Conservation (phyloP, 2,329 filamentous ascomycete species). For the Neofusicoccum sp. region DNA sequence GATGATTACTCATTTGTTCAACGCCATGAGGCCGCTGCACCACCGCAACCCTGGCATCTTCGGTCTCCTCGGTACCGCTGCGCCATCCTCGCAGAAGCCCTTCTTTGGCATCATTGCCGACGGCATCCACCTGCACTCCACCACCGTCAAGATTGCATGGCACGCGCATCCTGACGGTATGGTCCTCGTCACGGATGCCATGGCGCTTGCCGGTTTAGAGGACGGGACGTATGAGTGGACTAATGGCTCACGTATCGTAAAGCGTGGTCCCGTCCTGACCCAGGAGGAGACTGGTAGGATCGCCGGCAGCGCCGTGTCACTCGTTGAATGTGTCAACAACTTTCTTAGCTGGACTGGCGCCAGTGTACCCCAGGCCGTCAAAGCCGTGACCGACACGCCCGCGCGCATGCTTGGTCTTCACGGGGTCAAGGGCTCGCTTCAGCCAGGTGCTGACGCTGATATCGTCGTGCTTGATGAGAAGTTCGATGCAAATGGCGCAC, state of each 20-base stretch:
- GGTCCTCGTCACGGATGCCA: conserved; percentile 89
- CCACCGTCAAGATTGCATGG: conserved; percentile 85
- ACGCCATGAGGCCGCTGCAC: conserved; percentile 87
- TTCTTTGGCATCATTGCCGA: conserved; percentile 91
- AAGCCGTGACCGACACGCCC: conserved; percentile 74
- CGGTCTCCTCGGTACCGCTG: conserved; percentile 68
- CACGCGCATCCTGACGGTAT: conserved; percentile 82
- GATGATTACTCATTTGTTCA: conserved; percentile 94
- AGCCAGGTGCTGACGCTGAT: conserved; percentile 52
- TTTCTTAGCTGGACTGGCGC: conserved; percentile 75
- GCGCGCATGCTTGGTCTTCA: conserved; percentile 74
- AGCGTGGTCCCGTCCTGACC: conserved; percentile 71
- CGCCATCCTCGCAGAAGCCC: conserved; percentile 53
- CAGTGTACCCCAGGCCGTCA: conserved; percentile 67
- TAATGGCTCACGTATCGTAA: conserved; percentile 69
- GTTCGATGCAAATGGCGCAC: conserved; percentile 46
- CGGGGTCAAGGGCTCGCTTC: conserved; percentile 63
- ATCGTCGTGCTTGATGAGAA: conserved; percentile 68
- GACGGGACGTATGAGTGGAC: conserved; percentile 87
- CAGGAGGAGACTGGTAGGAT: conserved; percentile 71
- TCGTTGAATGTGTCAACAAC: conserved; percentile 83
- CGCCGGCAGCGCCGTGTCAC: conserved; percentile 62
- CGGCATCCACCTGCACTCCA: conserved; percentile 86
- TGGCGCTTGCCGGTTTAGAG: conserved; percentile 81
- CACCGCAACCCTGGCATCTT: conserved; percentile 92